Evolutionary conservation across 1,284 basidiomycete genomes (phyloP).

Genomic region (Mixia osmundae): DNA sequence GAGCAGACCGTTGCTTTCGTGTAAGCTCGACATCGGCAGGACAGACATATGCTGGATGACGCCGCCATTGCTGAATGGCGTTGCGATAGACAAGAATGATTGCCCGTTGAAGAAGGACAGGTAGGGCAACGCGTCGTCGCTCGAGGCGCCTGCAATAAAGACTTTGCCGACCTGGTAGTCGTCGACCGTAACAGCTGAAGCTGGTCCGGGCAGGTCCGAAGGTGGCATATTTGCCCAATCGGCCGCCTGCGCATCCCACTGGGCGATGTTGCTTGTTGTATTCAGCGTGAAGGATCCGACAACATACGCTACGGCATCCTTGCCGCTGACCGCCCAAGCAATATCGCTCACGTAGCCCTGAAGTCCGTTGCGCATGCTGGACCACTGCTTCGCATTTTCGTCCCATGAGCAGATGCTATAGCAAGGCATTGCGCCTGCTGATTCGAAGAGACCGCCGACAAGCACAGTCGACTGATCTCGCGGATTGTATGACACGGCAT

Average conservation of each 20-base stretch:
- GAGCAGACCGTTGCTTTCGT: slow-evolving; percentile 43
- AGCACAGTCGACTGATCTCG: slow-evolving; percentile 41
- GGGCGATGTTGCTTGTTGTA: slow-evolving; percentile 40
- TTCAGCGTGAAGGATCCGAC: slow-evolving; percentile 45
- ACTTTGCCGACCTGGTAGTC: slow-evolving; percentile 55
- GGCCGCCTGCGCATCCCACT: slow-evolving; percentile 40
- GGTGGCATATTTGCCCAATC: slow-evolving; percentile 53
- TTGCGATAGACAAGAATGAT: slow-evolving; percentile 43
- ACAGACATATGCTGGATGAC: slow-evolving; percentile 61
- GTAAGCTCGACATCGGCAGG: slow-evolving; percentile 52
- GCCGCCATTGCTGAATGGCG: slow-evolving; percentile 23
- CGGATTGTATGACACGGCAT: slow-evolving; percentile 41
- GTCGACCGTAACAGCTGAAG: slow-evolving; percentile 68
- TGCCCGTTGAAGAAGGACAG: slow-evolving; percentile 57
- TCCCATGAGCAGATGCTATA: slow-evolving; percentile 59
- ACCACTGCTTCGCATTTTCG: slow-evolving; percentile 46
- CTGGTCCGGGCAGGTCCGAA: slow-evolving; percentile 54
- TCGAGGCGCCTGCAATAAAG: slow-evolving; percentile 60
- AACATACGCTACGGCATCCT: background rate
- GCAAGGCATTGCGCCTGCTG: slow-evolving; percentile 52
- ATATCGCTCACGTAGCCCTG: slow-evolving; percentile 57
- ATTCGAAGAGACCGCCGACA: slow-evolving; percentile 62
- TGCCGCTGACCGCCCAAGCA: slow-evolving; percentile 36
- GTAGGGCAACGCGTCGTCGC: slow-evolving; percentile 39
- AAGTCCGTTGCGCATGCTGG: slow-evolving; percentile 50